These are phyloP conservation scores for Ogataea minuta DNA, from an alignment of 805 yeast species.

Conservation along the genomic window DNA sequence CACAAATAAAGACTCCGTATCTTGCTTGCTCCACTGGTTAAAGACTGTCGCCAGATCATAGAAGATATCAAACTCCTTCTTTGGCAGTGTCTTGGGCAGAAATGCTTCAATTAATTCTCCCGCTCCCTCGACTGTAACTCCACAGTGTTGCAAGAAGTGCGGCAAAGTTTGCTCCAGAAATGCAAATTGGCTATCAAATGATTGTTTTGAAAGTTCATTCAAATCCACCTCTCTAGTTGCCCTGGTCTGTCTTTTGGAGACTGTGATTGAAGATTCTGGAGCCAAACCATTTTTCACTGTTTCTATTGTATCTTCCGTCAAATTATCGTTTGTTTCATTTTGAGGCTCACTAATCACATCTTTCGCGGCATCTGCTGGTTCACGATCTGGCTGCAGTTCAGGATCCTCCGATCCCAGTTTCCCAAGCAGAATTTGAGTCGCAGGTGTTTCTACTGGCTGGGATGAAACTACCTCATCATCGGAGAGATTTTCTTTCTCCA, in stretches of 20 bases:
- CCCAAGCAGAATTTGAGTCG: no score
- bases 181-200: constrained; percentile 20
- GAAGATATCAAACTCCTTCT: neutral
- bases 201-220: constrained; percentile 14
- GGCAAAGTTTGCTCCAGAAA: constrained; percentile 20
- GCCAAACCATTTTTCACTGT: neutral
- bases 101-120: constrained; percentile 6
- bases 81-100: constrained; percentile 1
- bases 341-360: no score
- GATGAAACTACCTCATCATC: no score
- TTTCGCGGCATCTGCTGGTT: no score
- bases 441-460: no score
- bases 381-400: no score
- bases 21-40: constrained; percentile 21
- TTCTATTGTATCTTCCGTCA: constrained; percentile 8
- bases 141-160: constrained; percentile 25
- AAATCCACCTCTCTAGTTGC: constrained; percentile 19
- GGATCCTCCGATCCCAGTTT: no score
- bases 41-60: constrained; percentile 14
- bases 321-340: no score
- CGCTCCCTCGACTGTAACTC: constrained; percentile 35
- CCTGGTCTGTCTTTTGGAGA: constrained; percentile 21
- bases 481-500: neutral
- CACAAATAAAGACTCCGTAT: constrained; percentile 25
- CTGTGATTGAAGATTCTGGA: constrained; percentile 5